Conservation (phyloP, 257 asterid genomes). For the Solanum raphanifolium region DNA sequence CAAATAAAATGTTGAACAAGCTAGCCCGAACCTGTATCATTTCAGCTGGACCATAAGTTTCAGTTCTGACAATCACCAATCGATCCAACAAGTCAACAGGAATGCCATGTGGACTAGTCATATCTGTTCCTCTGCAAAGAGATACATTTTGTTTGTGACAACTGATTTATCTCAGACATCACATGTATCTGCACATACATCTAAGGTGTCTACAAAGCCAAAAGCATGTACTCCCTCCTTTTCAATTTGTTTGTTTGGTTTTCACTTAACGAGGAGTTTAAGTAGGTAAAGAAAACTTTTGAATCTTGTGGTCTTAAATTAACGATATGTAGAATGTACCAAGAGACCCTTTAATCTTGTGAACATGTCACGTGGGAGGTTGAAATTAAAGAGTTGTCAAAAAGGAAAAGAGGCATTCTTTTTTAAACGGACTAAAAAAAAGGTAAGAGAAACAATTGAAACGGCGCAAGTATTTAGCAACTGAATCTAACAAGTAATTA, state of each 20-base stretch:
- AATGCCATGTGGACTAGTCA: constrained; percentile 89
- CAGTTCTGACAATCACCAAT: constrained; percentile 82
- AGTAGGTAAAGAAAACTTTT: not conserved
- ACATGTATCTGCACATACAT: not conserved
- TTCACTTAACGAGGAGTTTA: not conserved
- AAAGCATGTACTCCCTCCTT: not conserved
- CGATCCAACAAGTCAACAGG: constrained; percentile 92
- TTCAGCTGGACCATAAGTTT: constrained; percentile 91
- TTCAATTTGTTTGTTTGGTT: not conserved
- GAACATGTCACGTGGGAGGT: not conserved
- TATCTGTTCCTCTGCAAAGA: constrained; percentile 80
- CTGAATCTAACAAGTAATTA: not conserved
- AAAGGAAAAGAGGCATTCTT: not conserved
- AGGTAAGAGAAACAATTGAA: not conserved
- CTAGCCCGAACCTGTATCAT: constrained; percentile 68
- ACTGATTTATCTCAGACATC: not conserved
- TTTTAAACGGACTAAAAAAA: not conserved
- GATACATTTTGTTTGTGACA: not conserved
- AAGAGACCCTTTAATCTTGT: too few relatives aligned
- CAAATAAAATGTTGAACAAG: not conserved
- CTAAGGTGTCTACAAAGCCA: not conserved
- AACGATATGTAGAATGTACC: too few relatives aligned
- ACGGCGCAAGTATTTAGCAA: not conserved
- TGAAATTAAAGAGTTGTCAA: too few relatives aligned
- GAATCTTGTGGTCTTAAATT: not conserved